Conservation (phyloP, 306 rosid genomes). For the Glycine tomentella region DNA sequence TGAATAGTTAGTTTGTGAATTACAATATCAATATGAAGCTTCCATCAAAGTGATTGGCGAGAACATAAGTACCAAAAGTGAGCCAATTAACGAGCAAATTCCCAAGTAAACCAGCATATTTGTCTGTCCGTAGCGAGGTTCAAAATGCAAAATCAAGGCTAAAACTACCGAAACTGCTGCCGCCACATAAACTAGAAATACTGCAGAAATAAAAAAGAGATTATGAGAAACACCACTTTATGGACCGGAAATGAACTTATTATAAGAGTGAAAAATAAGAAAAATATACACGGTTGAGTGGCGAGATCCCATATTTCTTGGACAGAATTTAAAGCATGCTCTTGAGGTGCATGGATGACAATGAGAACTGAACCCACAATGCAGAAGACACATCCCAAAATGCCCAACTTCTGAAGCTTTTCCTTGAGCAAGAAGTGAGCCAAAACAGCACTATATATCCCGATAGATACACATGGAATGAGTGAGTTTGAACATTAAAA, state of each 20-base stretch:
- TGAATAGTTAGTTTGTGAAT: conserved; percentile 39
- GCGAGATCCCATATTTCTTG: conserved; percentile 31
- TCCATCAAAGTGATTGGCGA: conserved; percentile 3
- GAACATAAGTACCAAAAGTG: conserved; percentile 65
- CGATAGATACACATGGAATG: background rate
- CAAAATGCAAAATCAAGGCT: conserved; percentile 73
- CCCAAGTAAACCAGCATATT: conserved; percentile 76
- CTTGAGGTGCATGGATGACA: conserved; percentile 28
- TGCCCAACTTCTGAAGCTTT: conserved; percentile 14
- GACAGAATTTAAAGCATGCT: background rate
- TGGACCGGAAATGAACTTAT: background rate
- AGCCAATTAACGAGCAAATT: conserved; percentile 80
- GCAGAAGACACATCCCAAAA: conserved; percentile 19
- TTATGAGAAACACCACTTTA: conserved; percentile 24
- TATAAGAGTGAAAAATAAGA: background rate
- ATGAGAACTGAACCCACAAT: conserved; percentile 21
- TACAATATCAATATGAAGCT: conserved; percentile 3
- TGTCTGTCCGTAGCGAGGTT: conserved; percentile 74
- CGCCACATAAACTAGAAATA: conserved; percentile 62
- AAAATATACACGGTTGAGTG: conserved; percentile 5
- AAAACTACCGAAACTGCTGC: conserved; percentile 69
- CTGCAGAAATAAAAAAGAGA: conserved; percentile 47
- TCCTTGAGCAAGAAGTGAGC: conserved; percentile 28
- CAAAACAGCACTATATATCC: conserved; percentile 2
- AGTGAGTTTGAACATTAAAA: background rate